These are phyloP conservation scores for Mycena galopus DNA, from an alignment of 768 basidiomycete genomes.

Conservation along the genomic window DNA sequence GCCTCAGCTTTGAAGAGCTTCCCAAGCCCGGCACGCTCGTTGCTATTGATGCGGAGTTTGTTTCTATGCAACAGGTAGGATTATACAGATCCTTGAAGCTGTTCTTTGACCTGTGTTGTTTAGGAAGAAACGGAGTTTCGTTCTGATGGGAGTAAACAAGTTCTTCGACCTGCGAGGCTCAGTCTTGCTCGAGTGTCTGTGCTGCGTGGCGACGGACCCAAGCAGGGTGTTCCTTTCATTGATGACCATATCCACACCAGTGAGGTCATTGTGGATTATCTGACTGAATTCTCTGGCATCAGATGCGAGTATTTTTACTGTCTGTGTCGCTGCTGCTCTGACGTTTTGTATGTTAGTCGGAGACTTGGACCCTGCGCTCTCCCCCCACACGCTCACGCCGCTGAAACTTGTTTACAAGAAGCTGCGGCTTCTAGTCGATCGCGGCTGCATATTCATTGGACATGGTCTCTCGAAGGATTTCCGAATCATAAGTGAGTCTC, in stretches of 20 bases:
- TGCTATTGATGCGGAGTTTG: conserved; percentile 98
- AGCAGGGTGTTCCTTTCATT: conserved; percentile 91
- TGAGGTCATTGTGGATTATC: conserved; percentile 94
- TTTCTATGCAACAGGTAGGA: conserved; percentile 91
- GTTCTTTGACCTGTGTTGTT: neutral
- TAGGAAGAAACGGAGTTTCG: conserved; percentile 96
- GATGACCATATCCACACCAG: conserved; percentile 99
- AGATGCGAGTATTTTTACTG: conserved; percentile 70
- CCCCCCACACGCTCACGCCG: conserved; percentile 91
- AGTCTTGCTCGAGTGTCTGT: conserved; percentile 96
- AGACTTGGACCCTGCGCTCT: conserved; percentile 88
- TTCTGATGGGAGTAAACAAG: conserved; percentile 94
- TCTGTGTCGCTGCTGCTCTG: conserved; percentile 8
- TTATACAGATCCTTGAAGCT: neutral
- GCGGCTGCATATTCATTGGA: conserved; percentile 96
- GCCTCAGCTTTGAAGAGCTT: conserved; percentile 78
- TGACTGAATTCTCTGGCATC: conserved; percentile 98
- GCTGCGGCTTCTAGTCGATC: conserved; percentile 90
- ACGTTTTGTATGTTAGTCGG: conserved; percentile 68
- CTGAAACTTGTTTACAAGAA: conserved; percentile 99
- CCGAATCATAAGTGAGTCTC: conserved; percentile 91
- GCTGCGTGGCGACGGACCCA: conserved; percentile 84
- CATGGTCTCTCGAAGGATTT: conserved; percentile 98
- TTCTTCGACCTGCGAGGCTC: conserved; percentile 90
- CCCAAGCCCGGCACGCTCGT: conserved; percentile 90